A percentile compares a stretch with the other conserved stretches of the same genome.
Conservation (phyloP, 1,284 basidiomycete genomes). For the Apiotrichum akiyoshidainum region DNA sequence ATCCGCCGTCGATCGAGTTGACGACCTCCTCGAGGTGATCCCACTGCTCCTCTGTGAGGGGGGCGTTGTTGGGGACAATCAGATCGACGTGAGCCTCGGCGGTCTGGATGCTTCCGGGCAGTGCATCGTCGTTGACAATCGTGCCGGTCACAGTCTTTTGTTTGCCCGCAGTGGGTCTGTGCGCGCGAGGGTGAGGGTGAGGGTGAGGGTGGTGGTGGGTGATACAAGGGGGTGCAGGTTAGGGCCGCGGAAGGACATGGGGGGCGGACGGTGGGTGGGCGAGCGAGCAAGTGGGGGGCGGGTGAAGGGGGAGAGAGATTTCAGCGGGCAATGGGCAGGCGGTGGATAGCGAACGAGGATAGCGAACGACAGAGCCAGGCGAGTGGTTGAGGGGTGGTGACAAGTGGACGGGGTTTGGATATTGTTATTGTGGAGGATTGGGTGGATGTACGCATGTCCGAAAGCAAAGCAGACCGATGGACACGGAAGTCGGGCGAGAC, state of each 20-base stretch:
- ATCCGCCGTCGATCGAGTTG: conserved; percentile 43
- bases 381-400: too few species aligned
- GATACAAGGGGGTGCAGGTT: background rate
- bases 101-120: background rate
- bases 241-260: background rate
- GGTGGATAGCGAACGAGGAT: too few species aligned
- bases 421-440: too few species aligned
- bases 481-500: too few species aligned
- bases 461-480: too few species aligned
- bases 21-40: conserved; percentile 72
- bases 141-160: background rate
- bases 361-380: too few species aligned
- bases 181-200: background rate
- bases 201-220: background rate
- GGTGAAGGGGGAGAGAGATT: too few species aligned
- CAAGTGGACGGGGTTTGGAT: too few species aligned
- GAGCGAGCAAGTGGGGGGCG: too few species aligned
- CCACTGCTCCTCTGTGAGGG: conserved; percentile 57
- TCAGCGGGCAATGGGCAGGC: too few species aligned
- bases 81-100: conserved; percentile 30
- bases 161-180: background rate
- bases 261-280: background rate
- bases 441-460: too few species aligned
- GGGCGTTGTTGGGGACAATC: conserved; percentile 34
- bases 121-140: background rate